A percentile compares a stretch with the other conserved stretches of the same genome.
Evolutionary conservation across 345 rosid genomes (phyloP).

Genomic region (Moringa oleifera): DNA sequence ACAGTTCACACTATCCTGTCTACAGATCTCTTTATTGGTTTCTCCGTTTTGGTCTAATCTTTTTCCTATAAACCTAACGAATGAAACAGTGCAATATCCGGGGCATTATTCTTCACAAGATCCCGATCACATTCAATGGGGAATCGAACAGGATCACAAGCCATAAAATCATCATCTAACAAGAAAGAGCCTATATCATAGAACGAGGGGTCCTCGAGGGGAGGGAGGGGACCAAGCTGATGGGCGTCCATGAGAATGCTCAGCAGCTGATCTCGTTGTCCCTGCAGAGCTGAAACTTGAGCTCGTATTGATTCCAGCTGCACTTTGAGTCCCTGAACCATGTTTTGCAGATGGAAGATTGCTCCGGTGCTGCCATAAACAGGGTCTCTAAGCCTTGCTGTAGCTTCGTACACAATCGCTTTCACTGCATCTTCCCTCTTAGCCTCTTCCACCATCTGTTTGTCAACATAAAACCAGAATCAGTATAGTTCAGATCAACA

Average conservation of each 20-base stretch:
- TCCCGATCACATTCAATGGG: conserved; percentile 19
- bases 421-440: conserved; percentile 30
- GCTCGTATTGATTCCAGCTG: conserved; percentile 13
- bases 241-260: conserved; percentile 14
- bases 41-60: no score
- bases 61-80: no score
- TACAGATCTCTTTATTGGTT: no score
- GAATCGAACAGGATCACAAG: conserved; percentile 14
- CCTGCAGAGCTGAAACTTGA: conserved; percentile 14
- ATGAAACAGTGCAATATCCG: no score
- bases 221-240: conserved; percentile 8
- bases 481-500: no score
- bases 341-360: conserved; percentile 22
- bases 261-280: conserved; percentile 21
- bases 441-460: conserved; percentile 30
- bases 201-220: conserved; percentile 3
- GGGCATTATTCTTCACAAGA: conserved; percentile 3
- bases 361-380: conserved; percentile 28
- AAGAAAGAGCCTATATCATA: conserved; percentile 4
- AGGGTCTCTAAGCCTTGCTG: conserved; percentile 31
- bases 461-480: no score
- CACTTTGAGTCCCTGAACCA: conserved; percentile 19
- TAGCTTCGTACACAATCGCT: conserved; percentile 30
- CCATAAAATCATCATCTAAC: background rate
- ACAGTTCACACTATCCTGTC: no score